A percentile compares a stretch with the other conserved stretches of the same genome.
These are phyloP conservation scores for Daldinia sp. DNA, from an alignment of 2,329 filamentous ascomycete species.

Conservation along the genomic window DNA sequence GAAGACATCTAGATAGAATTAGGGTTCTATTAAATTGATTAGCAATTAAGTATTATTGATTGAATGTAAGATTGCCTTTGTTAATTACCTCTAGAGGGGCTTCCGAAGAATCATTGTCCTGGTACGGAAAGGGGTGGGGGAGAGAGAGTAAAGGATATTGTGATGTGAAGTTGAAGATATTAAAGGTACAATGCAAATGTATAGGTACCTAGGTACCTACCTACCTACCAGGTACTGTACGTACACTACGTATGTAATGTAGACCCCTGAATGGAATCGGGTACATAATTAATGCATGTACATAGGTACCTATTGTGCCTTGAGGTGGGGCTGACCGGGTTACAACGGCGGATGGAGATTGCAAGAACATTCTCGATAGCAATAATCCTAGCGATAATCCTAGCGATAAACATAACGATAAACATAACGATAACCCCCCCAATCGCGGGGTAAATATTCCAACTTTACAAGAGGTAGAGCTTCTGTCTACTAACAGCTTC, in stretches of 20 bases:
- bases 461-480: constrained; percentile 13
- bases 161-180: neutral
- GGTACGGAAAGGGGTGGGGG: no score
- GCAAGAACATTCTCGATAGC: constrained; percentile 34
- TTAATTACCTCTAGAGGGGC: no score
- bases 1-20: neutral
- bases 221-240: neutral
- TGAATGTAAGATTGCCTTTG: no score
- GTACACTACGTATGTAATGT: neutral
- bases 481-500: neutral
- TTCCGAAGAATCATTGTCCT: neutral
- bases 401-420: constrained; percentile 10
- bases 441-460: constrained; percentile 28
- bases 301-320: no score
- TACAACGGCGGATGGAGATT: neutral
- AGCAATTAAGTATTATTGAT: neutral
- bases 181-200: neutral
- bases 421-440: constrained; percentile 6
- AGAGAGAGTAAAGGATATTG: neutral
- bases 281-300: no score
- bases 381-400: no score
- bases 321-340: neutral
- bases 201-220: neutral
- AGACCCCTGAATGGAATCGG: no score
- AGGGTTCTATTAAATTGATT: neutral